Evolutionary conservation across 73 alveolate species (phyloP).

Genomic region (Paramecium primaurelia): DNA sequence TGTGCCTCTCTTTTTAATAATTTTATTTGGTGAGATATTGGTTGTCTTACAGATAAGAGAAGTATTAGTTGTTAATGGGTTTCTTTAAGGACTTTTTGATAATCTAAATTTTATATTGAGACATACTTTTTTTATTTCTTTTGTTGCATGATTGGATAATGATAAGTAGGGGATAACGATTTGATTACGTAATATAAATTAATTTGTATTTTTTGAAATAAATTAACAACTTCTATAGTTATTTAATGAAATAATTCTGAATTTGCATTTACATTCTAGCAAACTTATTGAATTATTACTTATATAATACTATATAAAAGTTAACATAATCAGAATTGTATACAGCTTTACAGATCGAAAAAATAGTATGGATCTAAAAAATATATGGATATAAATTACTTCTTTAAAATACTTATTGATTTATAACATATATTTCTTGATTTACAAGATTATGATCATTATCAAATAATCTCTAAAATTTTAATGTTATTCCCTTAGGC

Average conservation of each 20-base stretch:
- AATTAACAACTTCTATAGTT: background rate
- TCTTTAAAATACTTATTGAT: background rate
- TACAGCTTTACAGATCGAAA: background rate
- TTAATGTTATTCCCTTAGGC: no score
- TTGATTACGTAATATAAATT: slow-evolving; percentile 25
- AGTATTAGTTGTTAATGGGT: background rate
- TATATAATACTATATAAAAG: background rate
- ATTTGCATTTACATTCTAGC: background rate
- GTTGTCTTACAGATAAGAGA: background rate
- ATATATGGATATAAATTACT: background rate
- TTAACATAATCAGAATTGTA: background rate
- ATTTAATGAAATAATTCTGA: background rate
- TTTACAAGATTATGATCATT: background rate
- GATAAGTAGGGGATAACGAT: background rate
- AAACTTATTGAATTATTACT: background rate
- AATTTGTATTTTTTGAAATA: background rate
- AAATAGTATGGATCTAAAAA: background rate
- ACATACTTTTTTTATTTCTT: background rate
- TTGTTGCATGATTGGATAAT: background rate
- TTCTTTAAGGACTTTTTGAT: background rate
- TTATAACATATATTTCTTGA: background rate
- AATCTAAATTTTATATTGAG: background rate
- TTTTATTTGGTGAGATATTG: background rate
- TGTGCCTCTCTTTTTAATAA: background rate
- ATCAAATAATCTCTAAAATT: background rate